Base-by-base conservation (phyloP, 306 rosid species). In the Medicago truncatula region DNA sequence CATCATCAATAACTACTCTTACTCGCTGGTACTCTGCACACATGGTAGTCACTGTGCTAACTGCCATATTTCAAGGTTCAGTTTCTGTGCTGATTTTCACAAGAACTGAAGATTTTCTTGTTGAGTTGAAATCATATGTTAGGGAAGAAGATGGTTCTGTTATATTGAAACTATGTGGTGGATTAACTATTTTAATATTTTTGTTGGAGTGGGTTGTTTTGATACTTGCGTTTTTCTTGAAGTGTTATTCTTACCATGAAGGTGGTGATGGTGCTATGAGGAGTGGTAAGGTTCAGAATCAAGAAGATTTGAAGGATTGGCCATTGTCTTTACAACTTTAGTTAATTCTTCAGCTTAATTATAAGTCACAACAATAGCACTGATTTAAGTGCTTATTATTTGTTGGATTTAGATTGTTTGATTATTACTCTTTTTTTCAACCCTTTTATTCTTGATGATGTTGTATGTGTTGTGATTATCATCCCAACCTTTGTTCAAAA, bases 171-270 rank as follows among this genome's bases (percentile, higher is more conserved):
- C 41, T 92, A 47, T 85, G 81, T 0, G 97, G 97, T 5, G 96
- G 96, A 17, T 52, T 92, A 34, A 71, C 91, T 4, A 57, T 81
- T 9, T 2, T 92, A 75, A 89, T 92, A 40, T 92, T 92, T 16
- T 88, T 85, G 81, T 69, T 89, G 87, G 97, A 92, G 73, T 92
- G 97, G 97, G 88, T 87, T 39, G 96, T 89, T 36, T 34, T 92
- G 80, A 85, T 82, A 0, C 86, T 92, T 1, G 96, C 97, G 0
- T 89, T 92, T 46, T 88, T 86, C 88, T 82, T 89, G 74, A 92
- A 88, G 83, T 89, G 88, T 71, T 88, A 89, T 31, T 83, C 89
- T 34, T 83, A 71, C 17, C 74, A 86, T 20, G 87, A 85, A 31
- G 81, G 80, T 15, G 73, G 38, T 40, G 87, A 65, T 31, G 68